Evolutionary conservation across 148 eudicot genomes (phyloP).

Genomic region (Chenopodium formosanum): DNA sequence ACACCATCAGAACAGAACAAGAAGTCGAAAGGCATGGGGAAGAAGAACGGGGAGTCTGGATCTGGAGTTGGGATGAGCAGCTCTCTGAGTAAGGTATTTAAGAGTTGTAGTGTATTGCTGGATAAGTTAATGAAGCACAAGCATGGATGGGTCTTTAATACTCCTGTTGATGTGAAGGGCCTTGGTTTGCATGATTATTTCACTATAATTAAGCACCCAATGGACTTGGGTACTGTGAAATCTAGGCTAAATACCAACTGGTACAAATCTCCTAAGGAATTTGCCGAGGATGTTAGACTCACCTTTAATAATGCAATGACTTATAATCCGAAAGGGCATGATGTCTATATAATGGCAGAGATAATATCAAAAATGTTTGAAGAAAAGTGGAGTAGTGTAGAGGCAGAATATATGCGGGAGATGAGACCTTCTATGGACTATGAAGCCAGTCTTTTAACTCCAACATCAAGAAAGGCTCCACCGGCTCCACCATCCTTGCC

Average conservation of each 20-base stretch:
- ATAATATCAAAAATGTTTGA: slow-evolving; percentile 65
- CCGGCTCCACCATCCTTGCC: slow-evolving; percentile 31
- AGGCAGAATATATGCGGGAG: slow-evolving; percentile 57
- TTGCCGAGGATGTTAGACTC: slow-evolving; percentile 90
- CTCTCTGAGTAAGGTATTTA: slow-evolving; percentile 51
- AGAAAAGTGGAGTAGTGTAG: slow-evolving; percentile 75
- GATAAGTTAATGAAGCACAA: slow-evolving; percentile 89
- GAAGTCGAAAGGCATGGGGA: slow-evolving; percentile 55
- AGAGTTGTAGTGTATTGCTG: slow-evolving; percentile 61
- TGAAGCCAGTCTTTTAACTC: slow-evolving; percentile 51
- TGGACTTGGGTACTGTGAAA: slow-evolving; percentile 97
- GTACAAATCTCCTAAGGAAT: slow-evolving; percentile 79
- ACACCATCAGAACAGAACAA: slow-evolving; percentile 54
- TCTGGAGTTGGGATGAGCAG: slow-evolving; percentile 40
- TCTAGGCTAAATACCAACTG: slow-evolving; percentile 61
- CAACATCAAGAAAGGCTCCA: slow-evolving; percentile 56
- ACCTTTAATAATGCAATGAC: slow-evolving; percentile 89
- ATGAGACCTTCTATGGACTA: slow-evolving; percentile 36
- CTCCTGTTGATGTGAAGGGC: slow-evolving; percentile 72
- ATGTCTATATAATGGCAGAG: slow-evolving; percentile 82
- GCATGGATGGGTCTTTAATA: slow-evolving; percentile 86
- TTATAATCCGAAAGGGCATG: slow-evolving; percentile 87
- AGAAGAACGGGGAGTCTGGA: slow-evolving; percentile 47
- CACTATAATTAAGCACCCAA: slow-evolving; percentile 71
- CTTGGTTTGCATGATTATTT: slow-evolving; percentile 89